phyloP scores from a whole-genome alignment of 768 basidiomycete species.

The Pseudohyphozyma bogoriensis region DNA sequence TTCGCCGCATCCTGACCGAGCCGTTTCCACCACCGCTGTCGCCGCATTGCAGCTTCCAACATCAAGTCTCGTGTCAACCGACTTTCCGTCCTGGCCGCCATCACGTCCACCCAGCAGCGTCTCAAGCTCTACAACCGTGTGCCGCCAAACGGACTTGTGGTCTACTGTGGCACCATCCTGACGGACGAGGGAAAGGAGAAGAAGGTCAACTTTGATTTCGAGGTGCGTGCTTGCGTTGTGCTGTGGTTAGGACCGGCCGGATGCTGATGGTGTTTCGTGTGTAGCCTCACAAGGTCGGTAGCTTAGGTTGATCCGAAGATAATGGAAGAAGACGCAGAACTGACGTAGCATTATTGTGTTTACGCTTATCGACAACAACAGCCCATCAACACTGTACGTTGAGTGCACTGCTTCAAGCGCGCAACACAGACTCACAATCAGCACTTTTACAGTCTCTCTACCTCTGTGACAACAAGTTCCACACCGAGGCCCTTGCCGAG shows the following conservation, averaged over 20 bases:
- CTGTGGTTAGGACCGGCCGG: neutral
- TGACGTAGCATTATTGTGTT: too few species aligned
- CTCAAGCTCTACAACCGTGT: constrained; percentile 94
- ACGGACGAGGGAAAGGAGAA: constrained; percentile 98
- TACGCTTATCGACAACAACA: neutral
- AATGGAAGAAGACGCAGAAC: too few species aligned
- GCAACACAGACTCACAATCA: too few species aligned
- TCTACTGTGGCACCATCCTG: constrained; percentile 95
- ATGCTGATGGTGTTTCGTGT: too few species aligned
- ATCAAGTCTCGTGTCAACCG: constrained; percentile 99
- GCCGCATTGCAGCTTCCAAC: constrained; percentile 65
- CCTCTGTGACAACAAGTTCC: constrained; percentile 99
- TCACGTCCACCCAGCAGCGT: constrained; percentile 94
- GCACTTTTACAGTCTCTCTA: constrained; percentile 65
- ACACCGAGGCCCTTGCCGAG: constrained; percentile 93
- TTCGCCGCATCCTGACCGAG: neutral
- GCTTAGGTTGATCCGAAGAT: too few species aligned
- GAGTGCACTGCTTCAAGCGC: neutral
- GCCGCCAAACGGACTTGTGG: constrained; percentile 84
- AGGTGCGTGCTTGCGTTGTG: too few species aligned
- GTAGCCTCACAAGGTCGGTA: too few species aligned
- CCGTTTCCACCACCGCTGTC: neutral
- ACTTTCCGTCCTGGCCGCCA: constrained; percentile 92
- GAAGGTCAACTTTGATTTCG: constrained; percentile 82
- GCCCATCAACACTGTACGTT: constrained; percentile 73